Evolutionary conservation across 2,329 filamentous ascomycete species (phyloP), one percentile per base, ranked within the genome.

Genomic region (Fusarium stilboides): DNA sequence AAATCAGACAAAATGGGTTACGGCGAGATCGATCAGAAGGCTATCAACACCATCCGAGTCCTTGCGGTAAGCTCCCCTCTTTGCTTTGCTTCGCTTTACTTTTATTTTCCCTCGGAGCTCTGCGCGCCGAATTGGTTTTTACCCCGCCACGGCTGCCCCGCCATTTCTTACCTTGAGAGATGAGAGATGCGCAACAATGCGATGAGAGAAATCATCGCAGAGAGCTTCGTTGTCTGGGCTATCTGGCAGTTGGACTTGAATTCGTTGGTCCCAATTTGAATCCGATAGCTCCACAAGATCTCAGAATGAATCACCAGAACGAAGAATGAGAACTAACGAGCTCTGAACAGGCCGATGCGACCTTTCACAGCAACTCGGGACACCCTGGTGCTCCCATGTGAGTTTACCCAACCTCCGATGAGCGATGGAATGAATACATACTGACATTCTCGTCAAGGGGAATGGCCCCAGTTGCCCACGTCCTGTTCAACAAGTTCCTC

Each of bases 401-500:
- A 84, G 86, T 83, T 60, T 49, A 54, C 53, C 56, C 45, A 37
- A 46, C 39, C 22, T 52, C 17, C 44, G 49, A 58, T 58, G 59
- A 42, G 40, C 62, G 39, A 71, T 57, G 60, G 44, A 58, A 59
- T 47, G 45, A 52, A 58, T 47, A 52, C 20, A 42, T 31, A 74
- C 79, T 84, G 72, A 84, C 75, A 64, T 51, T 70, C 17, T 31
- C 49, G 20, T 49, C 68, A 66, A 90, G 88, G 88, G 89, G 89
- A 80, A 89, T 98, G 93, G 96, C 96, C 79, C 95, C 96, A 69
- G 90, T 94, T 79, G 91, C 96, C 82, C 96, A 98, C 88, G 94
- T 98, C 78, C 90, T 99, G 72, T 99, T 93, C 87, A 97, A 97
- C 90, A 97, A 96, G 84, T 97, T 98, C 88, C 94, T 99, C 94